Conservation (phyloP, 1,284 basidiomycete genomes). For the Trametes polyzona region DNA sequence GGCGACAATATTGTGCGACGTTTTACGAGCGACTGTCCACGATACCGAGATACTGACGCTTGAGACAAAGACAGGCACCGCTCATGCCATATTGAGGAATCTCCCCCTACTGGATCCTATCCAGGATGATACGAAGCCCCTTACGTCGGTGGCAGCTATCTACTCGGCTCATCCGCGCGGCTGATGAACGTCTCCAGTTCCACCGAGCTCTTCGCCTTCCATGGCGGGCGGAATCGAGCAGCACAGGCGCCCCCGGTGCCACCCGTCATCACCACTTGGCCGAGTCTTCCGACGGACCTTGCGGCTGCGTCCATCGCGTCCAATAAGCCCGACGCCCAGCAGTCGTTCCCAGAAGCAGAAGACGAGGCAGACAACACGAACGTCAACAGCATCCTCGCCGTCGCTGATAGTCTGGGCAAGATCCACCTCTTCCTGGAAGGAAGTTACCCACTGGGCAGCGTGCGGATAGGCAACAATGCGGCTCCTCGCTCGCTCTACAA, state of each 20-base stretch:
- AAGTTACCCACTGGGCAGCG: slow-evolving; percentile 73
- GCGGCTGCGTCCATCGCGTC: slow-evolving; percentile 60
- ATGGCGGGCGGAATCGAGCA: slow-evolving; percentile 59
- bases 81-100: slow-evolving; percentile 67
- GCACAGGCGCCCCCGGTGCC: slow-evolving; percentile 51
- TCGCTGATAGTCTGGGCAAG: slow-evolving; percentile 58
- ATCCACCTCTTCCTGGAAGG: slow-evolving; percentile 78
- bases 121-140: slow-evolving; percentile 62
- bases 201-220: slow-evolving; percentile 77
- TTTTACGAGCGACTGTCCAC: background rate
- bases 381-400: slow-evolving; percentile 62
- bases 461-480: slow-evolving; percentile 44
- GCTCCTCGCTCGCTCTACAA: slow-evolving; percentile 55
- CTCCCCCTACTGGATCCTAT: slow-evolving; percentile 73
- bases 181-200: slow-evolving; percentile 48
- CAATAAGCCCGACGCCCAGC: slow-evolving; percentile 39
- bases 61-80: slow-evolving; percentile 67
- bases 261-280: slow-evolving; percentile 66
- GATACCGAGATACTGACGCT: background rate
- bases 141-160: slow-evolving; percentile 51
- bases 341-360: slow-evolving; percentile 41
- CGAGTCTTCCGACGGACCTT: slow-evolving; percentile 58
- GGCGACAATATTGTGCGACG: slow-evolving; percentile 52
- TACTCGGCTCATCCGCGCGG: background rate
- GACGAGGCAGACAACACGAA: slow-evolving; percentile 60